Conservation (phyloP, 2,329 filamentous ascomycete species). For the Venturia nashicola region DNA sequence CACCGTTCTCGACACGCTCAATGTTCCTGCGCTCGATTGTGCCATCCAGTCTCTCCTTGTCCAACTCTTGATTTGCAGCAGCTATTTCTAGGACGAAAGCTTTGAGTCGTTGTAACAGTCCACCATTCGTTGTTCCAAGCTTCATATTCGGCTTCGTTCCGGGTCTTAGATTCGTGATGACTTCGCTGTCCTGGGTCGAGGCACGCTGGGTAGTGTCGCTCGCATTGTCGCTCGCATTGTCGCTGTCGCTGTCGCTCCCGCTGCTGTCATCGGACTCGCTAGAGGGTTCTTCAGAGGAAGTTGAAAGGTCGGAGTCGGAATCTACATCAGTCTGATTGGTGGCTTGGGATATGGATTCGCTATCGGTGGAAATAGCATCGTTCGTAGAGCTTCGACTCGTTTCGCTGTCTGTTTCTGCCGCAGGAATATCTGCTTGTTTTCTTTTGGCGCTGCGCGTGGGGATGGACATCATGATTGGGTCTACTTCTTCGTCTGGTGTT, state of each 20-base stretch:
- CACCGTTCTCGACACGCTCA: slow-evolving; percentile 21
- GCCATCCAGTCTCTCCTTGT: slow-evolving; percentile 26
- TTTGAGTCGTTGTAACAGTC: slow-evolving; percentile 24
- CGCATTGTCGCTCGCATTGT: slow-evolving; percentile 12
- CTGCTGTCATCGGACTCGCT: slow-evolving; percentile 16
- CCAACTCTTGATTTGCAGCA: slow-evolving; percentile 31
- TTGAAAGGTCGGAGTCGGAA: slow-evolving; percentile 9
- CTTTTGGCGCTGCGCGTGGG: background rate
- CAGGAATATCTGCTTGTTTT: background rate
- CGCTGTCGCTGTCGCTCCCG: slow-evolving; percentile 13
- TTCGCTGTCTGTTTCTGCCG: slow-evolving; percentile 4
- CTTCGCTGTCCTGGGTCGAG: slow-evolving; percentile 13
- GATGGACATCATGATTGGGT: background rate
- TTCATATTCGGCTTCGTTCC: slow-evolving; percentile 8
- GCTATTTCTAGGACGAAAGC: slow-evolving; percentile 30
- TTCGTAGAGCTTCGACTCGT: background rate
- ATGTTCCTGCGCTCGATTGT: slow-evolving; percentile 24
- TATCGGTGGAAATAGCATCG: slow-evolving; percentile 2
- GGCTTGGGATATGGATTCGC: slow-evolving; percentile 3
- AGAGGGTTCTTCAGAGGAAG: slow-evolving; percentile 14
- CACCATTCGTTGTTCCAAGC: background rate
- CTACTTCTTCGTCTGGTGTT: background rate
- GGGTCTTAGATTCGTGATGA: slow-evolving; percentile 9
- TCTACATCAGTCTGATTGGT: slow-evolving; percentile 4
- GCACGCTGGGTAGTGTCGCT: slow-evolving; percentile 20